Base-by-base conservation (phyloP, 441 rosid species). In the Erodium trifolium region DNA sequence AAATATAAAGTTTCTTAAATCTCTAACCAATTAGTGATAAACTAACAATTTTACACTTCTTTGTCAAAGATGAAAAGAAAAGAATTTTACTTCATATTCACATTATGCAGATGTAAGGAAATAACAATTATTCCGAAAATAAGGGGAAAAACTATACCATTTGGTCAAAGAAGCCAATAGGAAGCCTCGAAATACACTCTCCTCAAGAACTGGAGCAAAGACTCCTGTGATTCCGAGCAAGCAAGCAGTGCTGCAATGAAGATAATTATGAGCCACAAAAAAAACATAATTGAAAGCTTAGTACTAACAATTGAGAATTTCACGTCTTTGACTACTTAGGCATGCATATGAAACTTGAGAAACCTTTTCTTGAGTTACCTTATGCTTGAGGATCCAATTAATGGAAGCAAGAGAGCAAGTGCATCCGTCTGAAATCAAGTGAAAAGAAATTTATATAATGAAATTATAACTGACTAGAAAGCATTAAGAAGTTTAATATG, bases 161-260 rank as follows among this genome's bases (percentile, higher is more conserved):
- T 89, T 91, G 71, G 99, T 91, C 65, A 93, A 79, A 62, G 95
- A 85, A 66, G 84, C 88, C 99, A 93, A 85, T 63, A 91, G 84
- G 83, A 93, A 93, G 41, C 97, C 98, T 67, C 97, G 96, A 77
- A 93, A 93, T 11, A 93, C 81, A 4, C 88, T 89, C 82, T 93
- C 98, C 79, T 93, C 99, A 23, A 91, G 89, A 72, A 93, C 66
- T 53, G 96, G 99, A 71, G 99, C 99, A 72, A 91, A 84, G 81
- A 91, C 68, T 51, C 97, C 96, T 7, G 96, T 91, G 73, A 89
- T 76, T 41, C 87, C 95, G 71, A 91, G 75, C 85, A 93, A 82
- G 83, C 93, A 89, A 69, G 89, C 89, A 60, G 96, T 91, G 84
- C 97, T 91, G 68, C 79, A 78, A 65, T 5, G 62, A 57, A 75